Base-by-base conservation (phyloP, 1,284 basidiomycete species). In the Chiua sp. region DNA sequence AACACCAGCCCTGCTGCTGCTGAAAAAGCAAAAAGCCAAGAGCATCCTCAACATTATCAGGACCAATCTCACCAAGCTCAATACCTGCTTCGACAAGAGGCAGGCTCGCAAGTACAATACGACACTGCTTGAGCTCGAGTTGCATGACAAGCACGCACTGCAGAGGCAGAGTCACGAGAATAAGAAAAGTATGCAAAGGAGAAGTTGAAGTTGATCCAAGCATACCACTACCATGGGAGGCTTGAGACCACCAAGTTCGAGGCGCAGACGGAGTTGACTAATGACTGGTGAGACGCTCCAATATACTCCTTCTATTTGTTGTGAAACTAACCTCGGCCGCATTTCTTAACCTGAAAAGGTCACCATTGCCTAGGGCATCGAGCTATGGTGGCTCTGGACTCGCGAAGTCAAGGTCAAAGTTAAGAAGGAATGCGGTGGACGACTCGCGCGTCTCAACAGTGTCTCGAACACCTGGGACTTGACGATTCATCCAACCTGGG, bases 361-460 rank as follows among this genome's bases (percentile, higher is more conserved):
- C 75, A 95, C 99, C 60, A 86, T 98, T 51, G 91, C 95, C 7
- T 96, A 98, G 75, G 97, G 96, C 26, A 95, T 99, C 68, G 97
- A 98, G 79, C 87, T 98, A 49, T 97, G 98, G 76, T 88, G 96
- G 54, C 86, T 94, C 63, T 99, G 97, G 96, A 93, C 98, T 60
- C 88, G 93, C 50, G 95, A 98, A 59, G 96, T 98, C 75, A 95
- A 98, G 80, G 85, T 94, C 63, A 91, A 91, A 68, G 97, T 99
- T 59, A 97, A 99, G 78, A 87, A 95, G 72, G 98, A 99, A 78
- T 94, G 98, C 51, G 96, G 95, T 28, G 96, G 96, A 22, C 91
- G 97, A 62, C 85, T 99, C 95, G 62, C 32, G 7, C 98, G 96
- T 78, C 88, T 99, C 47, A 94, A 98, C 72, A 97, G 77, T 88